These are phyloP conservation scores for Pseudomonodictys pantanalensis DNA, from an alignment of 495 filamentous ascomycete genomes.

Conservation along the genomic window DNA sequence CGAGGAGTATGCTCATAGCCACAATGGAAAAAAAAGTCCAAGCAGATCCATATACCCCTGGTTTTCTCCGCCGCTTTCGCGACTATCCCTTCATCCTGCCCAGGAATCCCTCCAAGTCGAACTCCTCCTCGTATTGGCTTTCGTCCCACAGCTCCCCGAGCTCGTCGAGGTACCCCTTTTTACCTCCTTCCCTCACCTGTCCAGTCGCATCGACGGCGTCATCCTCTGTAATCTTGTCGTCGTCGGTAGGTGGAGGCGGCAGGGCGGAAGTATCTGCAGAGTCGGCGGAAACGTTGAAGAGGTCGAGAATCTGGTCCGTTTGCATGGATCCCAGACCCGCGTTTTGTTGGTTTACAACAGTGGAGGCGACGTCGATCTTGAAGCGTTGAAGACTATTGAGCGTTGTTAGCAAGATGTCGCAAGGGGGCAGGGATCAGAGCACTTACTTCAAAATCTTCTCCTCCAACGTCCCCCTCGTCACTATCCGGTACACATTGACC, in stretches of 20 bases:
- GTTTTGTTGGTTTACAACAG: slow-evolving; percentile 98
- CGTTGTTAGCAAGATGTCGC: slow-evolving; percentile 1
- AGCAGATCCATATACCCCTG: too few relatives aligned
- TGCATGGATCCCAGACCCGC: slow-evolving; percentile 94
- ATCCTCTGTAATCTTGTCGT: slow-evolving; percentile 62
- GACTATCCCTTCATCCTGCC: slow-evolving; percentile 71
- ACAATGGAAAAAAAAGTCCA: neutral
- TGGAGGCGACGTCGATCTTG: slow-evolving; percentile 98
- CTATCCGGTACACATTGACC: slow-evolving; percentile 96
- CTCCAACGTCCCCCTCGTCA: slow-evolving; percentile 92
- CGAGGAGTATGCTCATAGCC: neutral
- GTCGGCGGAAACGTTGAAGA: slow-evolving; percentile 75
- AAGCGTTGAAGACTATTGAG: slow-evolving; percentile 82
- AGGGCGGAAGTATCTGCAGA: slow-evolving; percentile 67
- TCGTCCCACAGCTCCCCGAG: slow-evolving; percentile 96
- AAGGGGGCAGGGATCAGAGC: neutral
- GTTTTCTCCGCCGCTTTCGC: too few relatives aligned
- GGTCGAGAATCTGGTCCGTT: slow-evolving; percentile 94
- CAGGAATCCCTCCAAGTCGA: slow-evolving; percentile 88
- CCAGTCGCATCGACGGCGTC: slow-evolving; percentile 94
- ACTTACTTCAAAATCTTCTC: slow-evolving; percentile 94
- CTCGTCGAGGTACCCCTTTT: slow-evolving; percentile 93
- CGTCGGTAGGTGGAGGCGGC: slow-evolving; percentile 53
- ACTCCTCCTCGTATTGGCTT: slow-evolving; percentile 93
- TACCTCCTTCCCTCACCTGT: slow-evolving; percentile 89